Percentiles rank a stretch among this genome's conserved stretches.
Evolutionary conservation across 768 basidiomycete species (phyloP).

Genomic region (Termitomyces sp.): DNA sequence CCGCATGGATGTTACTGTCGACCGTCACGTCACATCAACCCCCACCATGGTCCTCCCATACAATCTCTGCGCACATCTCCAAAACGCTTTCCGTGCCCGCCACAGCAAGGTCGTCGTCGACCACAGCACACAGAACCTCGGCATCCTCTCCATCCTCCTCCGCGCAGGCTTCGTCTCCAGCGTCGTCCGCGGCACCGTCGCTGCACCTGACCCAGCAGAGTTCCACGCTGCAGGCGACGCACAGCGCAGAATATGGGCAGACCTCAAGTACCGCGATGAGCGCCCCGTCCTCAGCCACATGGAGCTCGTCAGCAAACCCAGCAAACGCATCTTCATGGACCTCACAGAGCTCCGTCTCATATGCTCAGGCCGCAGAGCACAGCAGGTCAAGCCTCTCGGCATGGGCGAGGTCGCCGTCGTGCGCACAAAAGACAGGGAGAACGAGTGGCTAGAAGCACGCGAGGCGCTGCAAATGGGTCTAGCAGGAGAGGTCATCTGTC

Average conservation of each 20-base stretch:
- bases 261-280: conserved; percentile 91
- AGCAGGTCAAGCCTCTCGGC: conserved; percentile 76
- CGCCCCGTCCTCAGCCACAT: conserved; percentile 76
- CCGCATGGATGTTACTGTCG: too few relatives aligned
- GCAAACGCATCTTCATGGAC: conserved; percentile 74
- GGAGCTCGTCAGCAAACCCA: conserved; percentile 80
- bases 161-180: conserved; percentile 84
- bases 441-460: conserved; percentile 89
- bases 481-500: conserved; percentile 83
- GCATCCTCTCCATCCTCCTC: conserved; percentile 88
- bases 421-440: conserved; percentile 59
- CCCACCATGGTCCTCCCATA: conserved; percentile 55
- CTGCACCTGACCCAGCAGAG: conserved; percentile 54
- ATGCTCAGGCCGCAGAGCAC: conserved; percentile 77
- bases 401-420: conserved; percentile 94
- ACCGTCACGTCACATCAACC: not conserved
- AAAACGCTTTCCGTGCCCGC: conserved; percentile 89
- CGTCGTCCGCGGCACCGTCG: conserved; percentile 73
- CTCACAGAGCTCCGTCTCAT: conserved; percentile 67
- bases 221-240: conserved; percentile 59
- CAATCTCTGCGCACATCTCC: conserved; percentile 84
- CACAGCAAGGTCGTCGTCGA: conserved; percentile 72
- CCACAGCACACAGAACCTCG: conserved; percentile 87
- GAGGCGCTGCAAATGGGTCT: conserved; percentile 80
- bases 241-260: conserved; percentile 85